Evolutionary conservation across 306 rosid species (phyloP).

Genomic region (Fragaria vesca): DNA sequence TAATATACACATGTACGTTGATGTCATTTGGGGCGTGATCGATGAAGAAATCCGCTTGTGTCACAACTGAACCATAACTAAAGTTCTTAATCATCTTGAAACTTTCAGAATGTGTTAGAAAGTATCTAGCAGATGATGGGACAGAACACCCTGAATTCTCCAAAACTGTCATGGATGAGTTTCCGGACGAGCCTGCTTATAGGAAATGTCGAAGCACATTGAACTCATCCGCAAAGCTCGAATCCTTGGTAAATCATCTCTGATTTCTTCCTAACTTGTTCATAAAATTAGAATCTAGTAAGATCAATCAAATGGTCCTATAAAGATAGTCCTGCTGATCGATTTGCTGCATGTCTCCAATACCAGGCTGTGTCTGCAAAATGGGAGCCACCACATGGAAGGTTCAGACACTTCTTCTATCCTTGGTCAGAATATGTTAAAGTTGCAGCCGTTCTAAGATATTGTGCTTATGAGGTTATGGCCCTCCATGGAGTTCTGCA

Average conservation of each 20-base stretch:
- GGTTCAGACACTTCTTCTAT: constrained; percentile 60
- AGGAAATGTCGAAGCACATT: constrained; percentile 53
- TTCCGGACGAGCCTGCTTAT: constrained; percentile 62
- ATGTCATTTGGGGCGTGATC: not conserved
- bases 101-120: constrained; percentile 57
- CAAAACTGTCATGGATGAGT: constrained; percentile 52
- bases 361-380: constrained; percentile 65
- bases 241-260: constrained; percentile 42
- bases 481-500: constrained; percentile 71
- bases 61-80: no score
- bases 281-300: not conserved
- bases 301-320: not conserved
- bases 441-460: constrained; percentile 62
- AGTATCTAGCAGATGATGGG: constrained; percentile 56
- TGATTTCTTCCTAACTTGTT: not conserved
- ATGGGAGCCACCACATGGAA: constrained; percentile 91
- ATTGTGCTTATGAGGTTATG: constrained; percentile 77
- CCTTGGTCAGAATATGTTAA: constrained; percentile 73
- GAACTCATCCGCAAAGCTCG: constrained; percentile 62
- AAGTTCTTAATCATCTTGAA: not conserved
- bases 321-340: not conserved
- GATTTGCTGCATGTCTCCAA: constrained; percentile 8
- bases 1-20: not conserved
- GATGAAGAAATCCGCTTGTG: not conserved
- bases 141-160: constrained; percentile 38